These are phyloP conservation scores for Colletotrichum paranaense DNA, from an alignment of 2,329 filamentous ascomycete species.

Conservation along the genomic window DNA sequence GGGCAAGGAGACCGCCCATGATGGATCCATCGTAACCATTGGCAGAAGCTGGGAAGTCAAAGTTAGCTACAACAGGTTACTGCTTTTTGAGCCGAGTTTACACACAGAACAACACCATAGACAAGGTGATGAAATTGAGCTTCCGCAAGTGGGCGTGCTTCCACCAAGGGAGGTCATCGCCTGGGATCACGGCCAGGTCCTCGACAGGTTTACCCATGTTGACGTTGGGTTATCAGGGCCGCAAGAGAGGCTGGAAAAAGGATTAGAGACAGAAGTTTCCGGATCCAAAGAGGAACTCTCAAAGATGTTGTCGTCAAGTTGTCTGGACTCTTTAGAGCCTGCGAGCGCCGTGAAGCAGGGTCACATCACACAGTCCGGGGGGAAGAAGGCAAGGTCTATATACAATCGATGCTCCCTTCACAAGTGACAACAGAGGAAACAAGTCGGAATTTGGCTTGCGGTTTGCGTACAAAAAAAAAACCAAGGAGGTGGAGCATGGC, in stretches of 20 bases:
- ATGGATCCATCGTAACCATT: constrained; percentile 51
- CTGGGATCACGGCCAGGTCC: constrained; percentile 47
- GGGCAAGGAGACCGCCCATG: constrained; percentile 58
- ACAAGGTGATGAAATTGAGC: constrained; percentile 54
- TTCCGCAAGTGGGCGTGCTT: constrained; percentile 52
- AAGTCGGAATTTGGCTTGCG: background rate
- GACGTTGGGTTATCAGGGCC: background rate
- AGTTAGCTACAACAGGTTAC: background rate
- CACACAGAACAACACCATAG: constrained; percentile 40
- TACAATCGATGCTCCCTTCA: background rate
- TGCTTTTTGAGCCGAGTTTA: background rate
- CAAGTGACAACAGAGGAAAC: background rate
- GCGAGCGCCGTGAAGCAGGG: background rate
- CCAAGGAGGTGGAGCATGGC: constrained; percentile 13
- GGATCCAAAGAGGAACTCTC: background rate
- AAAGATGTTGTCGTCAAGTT: background rate
- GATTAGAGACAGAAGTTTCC: background rate
- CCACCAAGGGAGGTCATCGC: constrained; percentile 54
- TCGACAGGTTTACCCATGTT: constrained; percentile 25
- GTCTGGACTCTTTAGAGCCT: constrained; percentile 21
- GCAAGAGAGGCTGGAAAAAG: background rate
- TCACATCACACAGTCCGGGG: background rate
- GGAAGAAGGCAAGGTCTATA: constrained; percentile 7
- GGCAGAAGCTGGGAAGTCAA: constrained; percentile 43
- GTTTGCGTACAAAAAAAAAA: background rate